Evolutionary conservation across 2,329 filamentous ascomycete species (phyloP).

Genomic region (Tolypocladium guangdongense): DNA sequence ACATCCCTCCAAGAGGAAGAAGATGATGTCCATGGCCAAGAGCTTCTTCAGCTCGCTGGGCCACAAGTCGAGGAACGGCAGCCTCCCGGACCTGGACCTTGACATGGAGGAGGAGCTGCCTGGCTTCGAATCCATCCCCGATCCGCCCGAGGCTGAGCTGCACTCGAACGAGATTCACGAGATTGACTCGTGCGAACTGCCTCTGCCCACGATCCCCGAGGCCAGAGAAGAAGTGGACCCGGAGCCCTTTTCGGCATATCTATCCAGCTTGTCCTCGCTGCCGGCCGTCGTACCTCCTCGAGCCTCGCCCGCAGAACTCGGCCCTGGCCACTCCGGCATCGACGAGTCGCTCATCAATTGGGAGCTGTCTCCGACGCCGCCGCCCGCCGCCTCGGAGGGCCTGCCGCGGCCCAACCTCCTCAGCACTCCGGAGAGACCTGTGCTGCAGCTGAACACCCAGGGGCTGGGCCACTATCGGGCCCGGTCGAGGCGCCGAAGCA

Average conservation of each 20-base stretch:
- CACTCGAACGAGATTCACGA: constrained; percentile 40
- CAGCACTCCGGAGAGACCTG: constrained; percentile 17
- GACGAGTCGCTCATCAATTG: constrained; percentile 16
- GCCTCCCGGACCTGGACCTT: constrained; percentile 12
- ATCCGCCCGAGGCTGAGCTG: constrained; percentile 29
- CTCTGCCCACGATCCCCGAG: constrained; percentile 18
- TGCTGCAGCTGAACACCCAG: constrained; percentile 27
- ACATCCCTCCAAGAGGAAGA: constrained; percentile 39
- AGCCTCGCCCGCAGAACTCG: constrained; percentile 11
- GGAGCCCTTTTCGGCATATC: constrained; percentile 5
- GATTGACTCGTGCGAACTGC: constrained; percentile 37
- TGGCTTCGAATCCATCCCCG: constrained; percentile 32
- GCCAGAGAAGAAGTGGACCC: constrained; percentile 9
- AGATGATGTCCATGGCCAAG: constrained; percentile 41
- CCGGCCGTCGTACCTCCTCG: neutral
- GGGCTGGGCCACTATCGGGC: constrained; percentile 21
- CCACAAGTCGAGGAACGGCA: constrained; percentile 30
- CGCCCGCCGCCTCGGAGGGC: constrained; percentile 13
- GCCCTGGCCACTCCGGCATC: constrained; percentile 6
- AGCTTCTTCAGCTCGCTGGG: constrained; percentile 43
- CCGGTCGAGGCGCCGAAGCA: constrained; percentile 24
- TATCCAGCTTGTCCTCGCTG: neutral
- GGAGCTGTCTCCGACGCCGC: constrained; percentile 10
- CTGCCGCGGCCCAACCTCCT: constrained; percentile 10
- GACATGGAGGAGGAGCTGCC: constrained; percentile 29